Evolutionary conservation across 306 rosid genomes (phyloP).

Genomic region (Malus asiatica): DNA sequence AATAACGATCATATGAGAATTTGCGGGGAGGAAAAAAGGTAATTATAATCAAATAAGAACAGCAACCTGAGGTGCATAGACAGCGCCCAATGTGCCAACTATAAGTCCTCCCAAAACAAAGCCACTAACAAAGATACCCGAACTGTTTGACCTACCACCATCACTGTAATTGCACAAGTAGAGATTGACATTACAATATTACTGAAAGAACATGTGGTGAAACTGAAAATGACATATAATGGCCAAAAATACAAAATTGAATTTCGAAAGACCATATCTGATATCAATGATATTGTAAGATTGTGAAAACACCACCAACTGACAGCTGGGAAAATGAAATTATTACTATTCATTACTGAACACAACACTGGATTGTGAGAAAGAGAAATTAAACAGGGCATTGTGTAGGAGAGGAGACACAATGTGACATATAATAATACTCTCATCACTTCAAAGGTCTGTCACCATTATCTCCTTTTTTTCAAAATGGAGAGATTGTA

Average conservation of each 20-base stretch:
- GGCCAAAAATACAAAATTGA: neutral
- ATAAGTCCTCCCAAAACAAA: constrained; percentile 89
- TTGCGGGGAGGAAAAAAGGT: neutral
- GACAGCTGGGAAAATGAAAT: neutral
- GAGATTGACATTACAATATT: constrained; percentile 18
- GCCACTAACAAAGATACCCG: constrained; percentile 83
- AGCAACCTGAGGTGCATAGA: constrained; percentile 94
- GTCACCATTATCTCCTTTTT: neutral
- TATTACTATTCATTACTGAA: neutral
- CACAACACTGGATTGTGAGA: neutral
- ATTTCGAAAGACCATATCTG: neutral
- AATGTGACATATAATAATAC: neutral
- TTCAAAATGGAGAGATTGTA: neutral
- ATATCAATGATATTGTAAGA: neutral
- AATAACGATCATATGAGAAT: constrained; percentile 1
- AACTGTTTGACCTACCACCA: constrained; percentile 60
- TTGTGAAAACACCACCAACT: neutral
- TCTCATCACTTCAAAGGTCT: neutral
- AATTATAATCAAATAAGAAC: neutral
- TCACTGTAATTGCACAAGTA: constrained; percentile 42
- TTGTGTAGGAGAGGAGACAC: neutral
- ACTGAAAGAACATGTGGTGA: neutral
- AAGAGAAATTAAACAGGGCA: neutral
- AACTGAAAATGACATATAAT: neutral
- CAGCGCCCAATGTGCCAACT: constrained; percentile 85